Base-by-base conservation (phyloP, 805 yeast genomes). In the Hanseniaspora clermontiae region DNA sequence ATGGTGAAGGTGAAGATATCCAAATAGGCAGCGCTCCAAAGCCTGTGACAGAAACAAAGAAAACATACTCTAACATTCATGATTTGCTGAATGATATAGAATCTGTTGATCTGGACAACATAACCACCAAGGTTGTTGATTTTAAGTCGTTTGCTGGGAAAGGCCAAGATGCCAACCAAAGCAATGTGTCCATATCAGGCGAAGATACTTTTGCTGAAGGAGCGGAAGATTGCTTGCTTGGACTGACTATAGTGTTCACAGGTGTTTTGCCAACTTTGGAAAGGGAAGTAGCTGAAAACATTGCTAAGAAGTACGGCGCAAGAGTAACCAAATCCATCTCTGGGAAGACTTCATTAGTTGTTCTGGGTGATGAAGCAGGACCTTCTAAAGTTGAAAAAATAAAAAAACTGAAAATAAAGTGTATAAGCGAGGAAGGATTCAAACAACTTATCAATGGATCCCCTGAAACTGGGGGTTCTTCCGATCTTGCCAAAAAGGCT, bases 341-440 rank as follows among this genome's bases (percentile, higher is more conserved):
- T 57, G 80, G 87, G 11, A 87, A 84, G 64, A 93, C 98, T 0
- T 79, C 88, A 27, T 74, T 89, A 48, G 95, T 91, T 1, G 97
- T 93, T 1, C 74, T 93, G 34, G 98, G 98, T 8, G 88, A 78
- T 53, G 97, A 93, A 61, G 97, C 98, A 2, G 98, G 98, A 0
- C 97, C 97, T 2, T 81, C 88, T n/a, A 93, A 93, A 68, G 80
- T 93, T 45, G 79, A 80, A 63, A 87, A 83, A 64, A 91, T 95
- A 61, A 83, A 80, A 63, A 78, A 80, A 53, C 72, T 82, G 60
- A 77, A 79, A 8, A 80, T 87, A 55, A 90, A 90, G 68, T 88
- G 95, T 43, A 83, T 91, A 59, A 82, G 80, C 63, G 95, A 93
- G 68, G 86, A 79, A 11, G 97, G 97, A 0, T 89, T 93, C 62